Evolutionary conservation across 2,329 filamentous ascomycete genomes (phyloP), one percentile per base, ranked within the genome.

Genomic region (Aspergillus melleus): DNA sequence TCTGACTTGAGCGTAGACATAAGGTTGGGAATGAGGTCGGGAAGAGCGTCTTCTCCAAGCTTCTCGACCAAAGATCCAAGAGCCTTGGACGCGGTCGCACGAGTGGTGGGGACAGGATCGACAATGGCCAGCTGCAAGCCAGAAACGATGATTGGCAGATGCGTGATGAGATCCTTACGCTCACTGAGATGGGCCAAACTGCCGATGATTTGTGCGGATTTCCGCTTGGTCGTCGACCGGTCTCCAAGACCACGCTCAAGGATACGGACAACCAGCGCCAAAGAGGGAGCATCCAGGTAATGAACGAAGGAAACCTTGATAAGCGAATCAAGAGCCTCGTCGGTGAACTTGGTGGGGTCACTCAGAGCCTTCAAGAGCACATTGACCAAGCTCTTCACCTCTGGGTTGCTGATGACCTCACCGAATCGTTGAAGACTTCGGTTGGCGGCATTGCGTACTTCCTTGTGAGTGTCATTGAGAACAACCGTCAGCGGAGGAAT

Each of bases 261-360:
- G 68, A 99, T 98, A 64, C 95, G 91, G 51, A 95, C 96, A 64
- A 99, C 92, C 55, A 99, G 85, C 20, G 95, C 95, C 68, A 99
- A 83, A 2, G 96, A 99, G 5, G 95, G 95, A 0, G 96, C 91
- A 76, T 99, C 95, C n/a, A 99, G 85, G 72, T 98, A 99, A 78
- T 99, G 95, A 14, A 97, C 88, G 73, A 99, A 99, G 52, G 92
- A 92, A n/a, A 99, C 91, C 79, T 96, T 97, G 81, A 99, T 97
- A 60, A 99, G 85, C 0, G 92, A 84, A 74, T 99, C 94, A 61
- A 99, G 82, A 16, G 95, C 95, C 66, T 96, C 91, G 70, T 99
- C 94, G 0, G 96, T 99, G 78, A 96, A 92, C 74, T 95, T 98
- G 0, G 94, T 99, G 1, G 95, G 93, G 74, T 99, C 95, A 70